Evolutionary conservation across 306 rosid species (phyloP), one percentile per base, ranked within the genome.

Genomic region (Dicorynia guianensis): DNA sequence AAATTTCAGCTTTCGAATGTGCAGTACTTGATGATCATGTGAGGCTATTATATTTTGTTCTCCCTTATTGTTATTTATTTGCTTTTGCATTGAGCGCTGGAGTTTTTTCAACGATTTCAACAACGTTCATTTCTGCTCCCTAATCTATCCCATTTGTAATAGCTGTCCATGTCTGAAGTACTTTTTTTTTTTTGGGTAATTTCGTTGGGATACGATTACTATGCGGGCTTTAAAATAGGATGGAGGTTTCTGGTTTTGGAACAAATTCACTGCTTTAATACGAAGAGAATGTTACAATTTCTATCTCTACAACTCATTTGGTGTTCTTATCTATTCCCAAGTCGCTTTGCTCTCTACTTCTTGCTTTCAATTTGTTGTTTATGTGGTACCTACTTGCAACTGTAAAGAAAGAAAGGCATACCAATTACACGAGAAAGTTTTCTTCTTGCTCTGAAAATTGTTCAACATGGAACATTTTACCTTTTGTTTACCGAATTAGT

Each of bases 161-260:
- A 58, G 4, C 46, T 57, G 42, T 59, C 14, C 30, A 46, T 9
- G 46, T 72, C 13, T 10, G 9, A 19, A 30, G 10, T 72, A 30
- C 8, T 17, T 6, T 9, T 19, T 36, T n/a, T 13, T 33, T 17
- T 7, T 43, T 53, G 42, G 42, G 8, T 79, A 11, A 43, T 71
- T 63, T 43, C 11, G 11, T 43, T 39, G 70, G 73, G 56, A 75
- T 47, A 49, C 15, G 71, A 49, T 30, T 61, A 18, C 40, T 54
- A 17, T 3, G 44, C 10, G 19, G 71, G 44, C 18, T 55, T 33
- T n/a, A 49, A 56, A 15, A 40, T 66, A 9, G 52, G 59, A 62
- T 40, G 36, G 44, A 40, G 69, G 59, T 25, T 75, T 11, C 57
- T 46, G 69, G 69, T 49, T 38, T 69, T 49, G 35, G 18, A 62